phyloP scores from a whole-genome alignment of 495 filamentous ascomycete species.

The Daldinia vernicosa region DNA sequence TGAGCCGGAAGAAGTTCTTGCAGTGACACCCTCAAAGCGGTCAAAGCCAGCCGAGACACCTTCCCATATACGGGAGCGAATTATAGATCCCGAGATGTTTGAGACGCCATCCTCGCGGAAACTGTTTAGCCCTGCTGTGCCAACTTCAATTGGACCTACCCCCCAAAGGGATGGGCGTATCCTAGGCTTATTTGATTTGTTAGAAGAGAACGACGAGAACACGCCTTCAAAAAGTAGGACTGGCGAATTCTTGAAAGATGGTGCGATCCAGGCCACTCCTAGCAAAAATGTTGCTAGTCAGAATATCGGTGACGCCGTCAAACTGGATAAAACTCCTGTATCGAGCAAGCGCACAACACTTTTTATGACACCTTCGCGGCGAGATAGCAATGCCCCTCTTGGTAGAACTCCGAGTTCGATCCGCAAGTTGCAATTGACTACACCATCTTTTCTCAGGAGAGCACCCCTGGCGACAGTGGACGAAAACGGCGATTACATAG shows the following conservation, averaged over 20 bases:
- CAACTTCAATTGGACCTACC: slow-evolving; percentile 77
- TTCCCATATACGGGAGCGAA: slow-evolving; percentile 33
- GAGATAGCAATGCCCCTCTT: slow-evolving; percentile 43
- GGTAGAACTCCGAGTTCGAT: slow-evolving; percentile 57
- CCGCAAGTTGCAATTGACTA: slow-evolving; percentile 65
- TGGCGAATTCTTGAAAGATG: slow-evolving; percentile 9
- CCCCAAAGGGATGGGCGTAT: slow-evolving; percentile 89
- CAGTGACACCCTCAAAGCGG: slow-evolving; percentile 54
- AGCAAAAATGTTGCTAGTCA: slow-evolving; percentile 44
- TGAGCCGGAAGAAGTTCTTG: slow-evolving; percentile 47
- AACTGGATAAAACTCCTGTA: slow-evolving; percentile 67
- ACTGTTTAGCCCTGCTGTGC: slow-evolving; percentile 67
- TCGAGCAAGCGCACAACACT: slow-evolving; percentile 69
- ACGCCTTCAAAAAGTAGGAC: slow-evolving; percentile 46
- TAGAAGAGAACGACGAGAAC: slow-evolving; percentile 67
- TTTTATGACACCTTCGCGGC: slow-evolving; percentile 69
- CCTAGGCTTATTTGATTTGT: slow-evolving; percentile 89
- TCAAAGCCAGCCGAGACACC: slow-evolving; percentile 28
- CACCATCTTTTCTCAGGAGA: slow-evolving; percentile 80
- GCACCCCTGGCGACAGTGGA: slow-evolving; percentile 53
- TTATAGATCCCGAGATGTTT: slow-evolving; percentile 58
- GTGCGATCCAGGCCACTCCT: slow-evolving; percentile 49
- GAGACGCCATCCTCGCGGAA: slow-evolving; percentile 68
- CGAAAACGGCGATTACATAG: slow-evolving; percentile 58
- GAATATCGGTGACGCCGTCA: slow-evolving; percentile 47